These are phyloP conservation scores for Coprinopsis sp. DNA, from an alignment of 768 basidiomycete genomes.

Conservation along the genomic window DNA sequence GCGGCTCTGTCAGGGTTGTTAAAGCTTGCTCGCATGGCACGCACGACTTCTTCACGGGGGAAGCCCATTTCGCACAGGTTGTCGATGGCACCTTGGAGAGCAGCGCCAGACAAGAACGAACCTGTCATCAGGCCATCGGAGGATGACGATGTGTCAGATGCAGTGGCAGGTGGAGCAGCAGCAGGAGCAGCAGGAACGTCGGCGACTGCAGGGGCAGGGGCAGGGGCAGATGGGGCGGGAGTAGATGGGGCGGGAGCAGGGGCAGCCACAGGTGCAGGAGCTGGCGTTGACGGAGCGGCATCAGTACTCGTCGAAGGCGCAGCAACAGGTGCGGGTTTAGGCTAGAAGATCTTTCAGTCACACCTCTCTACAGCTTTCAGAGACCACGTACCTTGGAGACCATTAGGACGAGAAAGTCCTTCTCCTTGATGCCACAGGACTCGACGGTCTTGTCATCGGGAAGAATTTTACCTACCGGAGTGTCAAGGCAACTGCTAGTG, in stretches of 20 bases:
- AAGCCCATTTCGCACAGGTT: conserved; percentile 97
- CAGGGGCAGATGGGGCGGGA: conserved; percentile 11
- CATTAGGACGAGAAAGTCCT: conserved; percentile 99
- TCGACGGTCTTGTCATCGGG: conserved; percentile 83
- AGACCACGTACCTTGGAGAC: conserved; percentile 72
- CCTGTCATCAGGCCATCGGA: conserved; percentile 45
- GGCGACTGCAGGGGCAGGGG: conserved; percentile 28
- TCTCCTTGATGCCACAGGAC: conserved; percentile 92
- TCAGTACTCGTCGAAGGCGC: conserved; percentile 3
- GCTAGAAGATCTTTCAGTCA: conserved; percentile 46
- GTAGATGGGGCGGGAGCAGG: conserved; percentile 18
- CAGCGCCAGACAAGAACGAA: conserved; percentile 68
- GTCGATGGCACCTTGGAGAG: conserved; percentile 68
- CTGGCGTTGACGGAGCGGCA: conserved; percentile 29
- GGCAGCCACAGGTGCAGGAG: conserved; percentile 26
- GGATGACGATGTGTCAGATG: conserved; percentile 29
- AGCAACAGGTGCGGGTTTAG: not conserved
- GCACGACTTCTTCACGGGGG: conserved; percentile 73
- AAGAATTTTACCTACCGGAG: conserved; percentile 82
- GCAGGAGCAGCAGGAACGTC: conserved; percentile 22
- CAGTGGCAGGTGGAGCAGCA: conserved; percentile 27
- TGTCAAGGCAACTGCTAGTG: conserved; percentile 5
- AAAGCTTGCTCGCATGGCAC: conserved; percentile 86
- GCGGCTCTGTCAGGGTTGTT: conserved; percentile 98
- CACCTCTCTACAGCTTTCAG: conserved; percentile 2